Conservation (phyloP, 306 rosid species). For the Nissolia schottii region DNA sequence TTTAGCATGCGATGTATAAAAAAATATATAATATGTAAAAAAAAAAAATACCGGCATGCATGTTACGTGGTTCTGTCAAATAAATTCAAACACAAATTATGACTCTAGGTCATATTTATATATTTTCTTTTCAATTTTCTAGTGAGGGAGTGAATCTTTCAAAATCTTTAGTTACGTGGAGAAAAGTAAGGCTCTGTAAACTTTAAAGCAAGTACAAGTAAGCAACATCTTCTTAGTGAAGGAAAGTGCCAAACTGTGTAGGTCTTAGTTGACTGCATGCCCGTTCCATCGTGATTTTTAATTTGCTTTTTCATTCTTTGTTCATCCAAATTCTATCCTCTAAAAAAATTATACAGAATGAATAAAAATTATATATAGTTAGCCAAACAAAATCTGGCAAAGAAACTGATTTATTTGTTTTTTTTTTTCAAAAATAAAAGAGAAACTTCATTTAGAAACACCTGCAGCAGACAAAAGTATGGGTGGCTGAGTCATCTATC, state of each 20-base stretch:
- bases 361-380: neutral
- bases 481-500: constrained; percentile 43
- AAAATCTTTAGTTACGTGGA: neutral
- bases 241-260: constrained; percentile 43
- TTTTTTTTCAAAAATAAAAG: neutral
- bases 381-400: neutral
- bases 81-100: too few species aligned
- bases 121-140: constrained; percentile 22
- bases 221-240: constrained; percentile 55
- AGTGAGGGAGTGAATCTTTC: constrained; percentile 4
- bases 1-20: too few species aligned
- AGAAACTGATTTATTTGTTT: neutral
- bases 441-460: constrained; percentile 8
- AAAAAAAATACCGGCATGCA: too few species aligned
- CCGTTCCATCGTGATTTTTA: constrained; percentile 2
- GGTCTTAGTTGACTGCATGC: constrained; percentile 14
- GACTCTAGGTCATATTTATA: too few species aligned
- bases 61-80: too few species aligned
- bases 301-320: neutral
- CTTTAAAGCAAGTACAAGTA: constrained; percentile 24
- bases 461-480: constrained; percentile 14
- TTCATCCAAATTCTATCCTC: constrained; percentile 3
- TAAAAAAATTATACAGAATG: neutral
- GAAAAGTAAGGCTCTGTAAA: constrained; percentile 11
- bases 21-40: too few species aligned